Conservation (phyloP, 129 eudicot species). For the Flaveria trinervia region DNA sequence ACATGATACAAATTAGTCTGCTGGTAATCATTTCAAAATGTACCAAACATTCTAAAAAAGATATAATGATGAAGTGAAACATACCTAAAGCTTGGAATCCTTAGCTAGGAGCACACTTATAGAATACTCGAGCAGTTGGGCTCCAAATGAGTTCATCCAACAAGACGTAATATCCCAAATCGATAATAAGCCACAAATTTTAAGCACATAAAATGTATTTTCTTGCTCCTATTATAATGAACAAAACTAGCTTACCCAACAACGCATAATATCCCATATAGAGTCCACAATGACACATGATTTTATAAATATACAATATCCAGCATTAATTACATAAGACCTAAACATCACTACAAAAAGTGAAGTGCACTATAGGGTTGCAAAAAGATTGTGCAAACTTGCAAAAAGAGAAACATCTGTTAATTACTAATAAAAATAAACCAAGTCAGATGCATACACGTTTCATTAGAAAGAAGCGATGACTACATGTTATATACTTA, state of each 20-base stretch:
- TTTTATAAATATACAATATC: conserved; percentile 94
- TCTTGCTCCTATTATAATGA: too few relatives aligned
- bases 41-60: too few relatives aligned
- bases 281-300: conserved; percentile 77
- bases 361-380: conserved; percentile 84
- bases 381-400: conserved; percentile 94
- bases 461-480: neutral
- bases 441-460: neutral
- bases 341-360: conserved; percentile 85
- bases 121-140: conserved; percentile 80
- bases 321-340: conserved; percentile 95
- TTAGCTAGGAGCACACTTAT: conserved; percentile 89
- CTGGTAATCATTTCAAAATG: too few relatives aligned
- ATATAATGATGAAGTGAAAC: too few relatives aligned
- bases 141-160: conserved; percentile 21
- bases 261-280: too few relatives aligned
- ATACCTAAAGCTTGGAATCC: too few relatives aligned
- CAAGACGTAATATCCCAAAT: conserved; percentile 33
- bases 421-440: conserved; percentile 62
- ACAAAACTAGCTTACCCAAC: too few relatives aligned
- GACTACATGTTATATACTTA: too few relatives aligned
- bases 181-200: conserved; percentile 44
- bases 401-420: conserved; percentile 88
- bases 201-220: conserved; percentile 21
- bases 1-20: too few relatives aligned